Evolutionary conservation across 768 basidiomycete genomes (phyloP).

Genomic region (Solioccasus polychromus): DNA sequence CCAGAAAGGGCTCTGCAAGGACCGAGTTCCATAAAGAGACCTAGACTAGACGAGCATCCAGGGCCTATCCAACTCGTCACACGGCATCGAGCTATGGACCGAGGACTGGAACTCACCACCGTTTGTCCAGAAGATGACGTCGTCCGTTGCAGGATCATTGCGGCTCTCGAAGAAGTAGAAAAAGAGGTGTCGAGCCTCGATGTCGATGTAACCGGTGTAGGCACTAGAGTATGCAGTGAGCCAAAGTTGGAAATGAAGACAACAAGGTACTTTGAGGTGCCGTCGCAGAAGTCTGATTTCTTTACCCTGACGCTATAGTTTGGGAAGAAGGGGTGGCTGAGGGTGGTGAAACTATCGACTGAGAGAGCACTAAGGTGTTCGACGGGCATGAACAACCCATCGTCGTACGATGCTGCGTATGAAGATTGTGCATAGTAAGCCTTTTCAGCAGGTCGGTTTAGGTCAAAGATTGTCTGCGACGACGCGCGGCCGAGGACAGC

Average conservation of each 20-base stretch:
- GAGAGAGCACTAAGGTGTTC: slow-evolving; percentile 31
- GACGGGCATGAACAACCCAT: slow-evolving; percentile 34
- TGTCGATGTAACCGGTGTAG: slow-evolving; percentile 69
- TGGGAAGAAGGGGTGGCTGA: slow-evolving; percentile 46
- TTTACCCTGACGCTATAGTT: slow-evolving; percentile 41
- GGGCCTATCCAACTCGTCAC: slow-evolving; percentile 31
- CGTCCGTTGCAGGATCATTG: slow-evolving; percentile 51
- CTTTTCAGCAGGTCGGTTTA: slow-evolving; percentile 1
- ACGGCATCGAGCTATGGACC: background rate
- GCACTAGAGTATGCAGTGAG: slow-evolving; percentile 30
- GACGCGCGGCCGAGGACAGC: slow-evolving; percentile 13
- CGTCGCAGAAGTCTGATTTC: slow-evolving; percentile 38
- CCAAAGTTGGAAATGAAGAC: background rate
- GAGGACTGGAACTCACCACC: slow-evolving; percentile 44
- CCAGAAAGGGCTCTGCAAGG: slow-evolving; percentile 62
- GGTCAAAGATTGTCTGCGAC: slow-evolving; percentile 19
- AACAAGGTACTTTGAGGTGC: slow-evolving; percentile 33
- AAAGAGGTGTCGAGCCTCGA: slow-evolving; percentile 61
- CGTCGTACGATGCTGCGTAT: slow-evolving; percentile 19
- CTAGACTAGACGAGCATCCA: slow-evolving; percentile 56
- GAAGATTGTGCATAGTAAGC: slow-evolving; percentile 2
- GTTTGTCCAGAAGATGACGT: slow-evolving; percentile 59
- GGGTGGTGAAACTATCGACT: slow-evolving; percentile 32
- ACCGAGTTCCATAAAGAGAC: slow-evolving; percentile 72
- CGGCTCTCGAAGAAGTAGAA: slow-evolving; percentile 79